A percentile compares a stretch with the other conserved stretches of the same genome.
These are phyloP conservation scores for Malus hybrid DNA, from an alignment of 331 rosid genomes.

Conservation along the genomic window DNA sequence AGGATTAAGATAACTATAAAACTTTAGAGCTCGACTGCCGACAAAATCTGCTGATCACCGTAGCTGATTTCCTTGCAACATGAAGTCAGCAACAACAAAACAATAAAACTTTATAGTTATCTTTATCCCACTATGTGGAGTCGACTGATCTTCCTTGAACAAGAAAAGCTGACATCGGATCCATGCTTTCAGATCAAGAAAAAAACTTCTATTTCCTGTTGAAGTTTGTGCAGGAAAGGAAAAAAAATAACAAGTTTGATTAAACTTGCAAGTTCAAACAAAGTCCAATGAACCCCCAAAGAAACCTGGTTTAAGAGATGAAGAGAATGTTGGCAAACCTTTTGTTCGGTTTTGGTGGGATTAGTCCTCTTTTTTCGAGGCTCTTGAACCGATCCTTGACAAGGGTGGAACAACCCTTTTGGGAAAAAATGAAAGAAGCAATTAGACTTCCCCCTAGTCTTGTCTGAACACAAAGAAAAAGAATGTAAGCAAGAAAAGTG, in stretches of 20 bases:
- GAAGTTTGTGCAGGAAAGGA: neutral
- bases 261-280: neutral
- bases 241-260: neutral
- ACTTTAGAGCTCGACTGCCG: neutral
- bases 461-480: neutral
- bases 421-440: slow-evolving; percentile 7
- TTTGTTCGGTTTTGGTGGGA: slow-evolving; percentile 48
- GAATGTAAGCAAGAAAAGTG: neutral
- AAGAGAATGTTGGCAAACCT: slow-evolving; percentile 34
- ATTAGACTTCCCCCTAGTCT: slow-evolving; percentile 8
- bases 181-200: neutral
- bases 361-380: slow-evolving; percentile 80
- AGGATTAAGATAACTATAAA: neutral
- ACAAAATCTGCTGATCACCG: neutral
- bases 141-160: neutral
- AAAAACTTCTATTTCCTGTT: slow-evolving; percentile 20
- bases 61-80: too few relatives aligned
- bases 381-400: slow-evolving; percentile 79
- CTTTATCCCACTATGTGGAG: too few relatives aligned
- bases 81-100: too few relatives aligned
- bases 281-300: neutral
- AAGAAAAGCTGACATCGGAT: neutral
- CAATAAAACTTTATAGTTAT: too few relatives aligned
- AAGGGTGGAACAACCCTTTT: slow-evolving; percentile 76
- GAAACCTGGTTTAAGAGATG: neutral